Percentiles rank a stretch among this genome's conserved stretches.
phyloP scores from a whole-genome alignment of 148 eudicot species.

The Spergularia marina region DNA sequence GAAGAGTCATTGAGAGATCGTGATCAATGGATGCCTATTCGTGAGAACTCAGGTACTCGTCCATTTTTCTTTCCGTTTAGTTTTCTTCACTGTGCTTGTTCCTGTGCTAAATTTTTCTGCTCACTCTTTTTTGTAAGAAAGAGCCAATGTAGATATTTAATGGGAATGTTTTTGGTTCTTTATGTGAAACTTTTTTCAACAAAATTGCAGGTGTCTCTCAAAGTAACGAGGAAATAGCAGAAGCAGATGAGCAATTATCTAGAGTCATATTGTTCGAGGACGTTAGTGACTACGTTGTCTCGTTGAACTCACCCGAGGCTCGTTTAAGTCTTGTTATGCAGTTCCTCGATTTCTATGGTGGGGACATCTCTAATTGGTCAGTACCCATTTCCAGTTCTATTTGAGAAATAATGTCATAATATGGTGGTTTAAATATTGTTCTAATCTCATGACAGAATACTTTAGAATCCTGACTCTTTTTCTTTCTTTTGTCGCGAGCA shows the following conservation, averaged over 20 bases:
- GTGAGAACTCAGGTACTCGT: slow-evolving; percentile 45
- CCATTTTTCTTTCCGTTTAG: background rate
- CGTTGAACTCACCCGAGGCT: slow-evolving; percentile 70
- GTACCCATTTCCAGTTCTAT: slow-evolving; percentile 27
- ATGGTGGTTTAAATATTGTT: background rate
- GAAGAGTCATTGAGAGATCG: slow-evolving; percentile 71
- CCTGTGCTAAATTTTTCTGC: background rate
- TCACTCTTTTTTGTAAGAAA: background rate
- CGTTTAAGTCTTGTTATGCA: slow-evolving; percentile 68
- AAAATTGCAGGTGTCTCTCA: slow-evolving; percentile 36
- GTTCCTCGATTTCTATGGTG: slow-evolving; percentile 88
- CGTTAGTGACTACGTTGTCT: slow-evolving; percentile 70
- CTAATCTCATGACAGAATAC: background rate
- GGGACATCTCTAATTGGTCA: slow-evolving; percentile 69
- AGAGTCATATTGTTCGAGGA: slow-evolving; percentile 79
- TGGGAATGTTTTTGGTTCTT: background rate
- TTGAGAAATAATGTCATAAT: background rate
- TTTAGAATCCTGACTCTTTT: background rate
- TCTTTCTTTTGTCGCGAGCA: background rate
- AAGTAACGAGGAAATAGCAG: slow-evolving; percentile 41
- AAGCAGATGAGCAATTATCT: slow-evolving; percentile 66
- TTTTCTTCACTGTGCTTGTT: background rate
- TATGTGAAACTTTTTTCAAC: slow-evolving; percentile 4
- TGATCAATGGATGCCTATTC: slow-evolving; percentile 88
- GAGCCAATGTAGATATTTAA: background rate